A percentile compares a stretch with the other conserved stretches of the same genome.
Conservation (phyloP, 2,329 filamentous ascomycete species). For the Blastomyces gilchristii region DNA sequence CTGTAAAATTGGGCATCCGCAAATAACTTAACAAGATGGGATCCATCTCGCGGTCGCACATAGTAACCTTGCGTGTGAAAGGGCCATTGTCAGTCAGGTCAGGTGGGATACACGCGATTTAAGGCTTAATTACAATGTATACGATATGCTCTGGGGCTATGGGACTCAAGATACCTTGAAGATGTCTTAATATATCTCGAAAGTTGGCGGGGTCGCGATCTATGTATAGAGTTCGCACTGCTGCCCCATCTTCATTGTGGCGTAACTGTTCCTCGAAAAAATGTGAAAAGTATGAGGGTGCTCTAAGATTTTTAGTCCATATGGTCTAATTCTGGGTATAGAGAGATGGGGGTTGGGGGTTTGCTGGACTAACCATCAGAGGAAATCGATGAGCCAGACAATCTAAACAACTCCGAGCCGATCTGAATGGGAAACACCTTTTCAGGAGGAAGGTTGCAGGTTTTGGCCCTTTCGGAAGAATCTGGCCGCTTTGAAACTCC, state of each 20-base stretch:
- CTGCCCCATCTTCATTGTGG: slow-evolving; percentile 47
- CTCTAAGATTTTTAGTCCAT: slow-evolving; percentile 50
- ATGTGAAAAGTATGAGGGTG: slow-evolving; percentile 90
- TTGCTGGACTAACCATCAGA: slow-evolving; percentile 53
- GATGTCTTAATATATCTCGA: slow-evolving; percentile 74
- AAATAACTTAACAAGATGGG: slow-evolving; percentile 84
- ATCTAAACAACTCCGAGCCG: slow-evolving; percentile 56
- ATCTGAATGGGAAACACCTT: slow-evolving; percentile 63
- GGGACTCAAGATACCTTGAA: slow-evolving; percentile 50
- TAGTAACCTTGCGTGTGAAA: slow-evolving; percentile 54
- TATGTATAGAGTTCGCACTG: slow-evolving; percentile 77
- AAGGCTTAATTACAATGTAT: background rate
- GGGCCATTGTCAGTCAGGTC: background rate
- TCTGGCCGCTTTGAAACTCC: background rate
- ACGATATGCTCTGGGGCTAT: background rate
- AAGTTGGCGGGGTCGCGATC: slow-evolving; percentile 88
- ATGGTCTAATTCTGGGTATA: slow-evolving; percentile 8
- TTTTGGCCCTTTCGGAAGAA: background rate
- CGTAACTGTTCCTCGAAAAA: slow-evolving; percentile 81
- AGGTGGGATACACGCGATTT: background rate
- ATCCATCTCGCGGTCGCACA: slow-evolving; percentile 66
- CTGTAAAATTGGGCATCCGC: slow-evolving; percentile 94
- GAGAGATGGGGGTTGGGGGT: background rate
- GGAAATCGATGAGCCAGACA: slow-evolving; percentile 59
- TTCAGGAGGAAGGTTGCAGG: slow-evolving; percentile 39